Evolutionary conservation across 768 basidiomycete genomes (phyloP), one percentile per base, ranked within the genome.

Genomic region (Phlegmacium glaucopus): DNA sequence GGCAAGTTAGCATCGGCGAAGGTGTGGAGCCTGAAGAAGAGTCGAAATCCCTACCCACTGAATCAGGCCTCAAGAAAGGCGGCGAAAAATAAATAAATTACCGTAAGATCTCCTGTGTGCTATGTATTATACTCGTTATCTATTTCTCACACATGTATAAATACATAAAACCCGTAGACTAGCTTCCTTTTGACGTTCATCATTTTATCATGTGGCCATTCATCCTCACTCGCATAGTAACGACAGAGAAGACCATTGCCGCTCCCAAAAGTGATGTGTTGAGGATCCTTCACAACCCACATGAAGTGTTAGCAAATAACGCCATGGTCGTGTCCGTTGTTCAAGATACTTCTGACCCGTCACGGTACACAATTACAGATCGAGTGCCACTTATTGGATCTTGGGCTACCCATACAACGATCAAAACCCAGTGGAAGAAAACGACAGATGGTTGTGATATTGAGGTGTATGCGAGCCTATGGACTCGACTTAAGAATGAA

Each of bases 1-100:
- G 83, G 28, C 78, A 82, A 50, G 66, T 74, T n/a, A 72, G 71
- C 6, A 77, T 82, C 12, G 74, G 72, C 12, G 78, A 77, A 58
- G 68, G 62, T 2, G 47, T 56, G 15, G 75, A 74, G 52, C 63
- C 44, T 13, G 50, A 56, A 34, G 53, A 60, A 28, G 54, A 55
- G 36, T 47, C 48, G 10, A 57, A 51, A 42, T 51, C 54, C 17
- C 29, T 54, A 3, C 48, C 45, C n/a, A 39, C 50, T 32, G 49
- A 56, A 27, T 32, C 44, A 4, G 35, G 28, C 37, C 25, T 40
- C 28, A 43, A 28, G 30, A 49, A 47, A 38, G 29, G 44, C 10
- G 26, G 37, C 28, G 18, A 36, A 25, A 4, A 39, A 29, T 45
- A 30, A 36, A 44, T n/a, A n/a, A n/a, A n/a, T n/a, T n/a, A n/a